Percentiles rank a stretch among this genome's conserved stretches.
phyloP scores from a whole-genome alignment of 1,284 basidiomycete species.

The Laetiporus sulphureus region DNA sequence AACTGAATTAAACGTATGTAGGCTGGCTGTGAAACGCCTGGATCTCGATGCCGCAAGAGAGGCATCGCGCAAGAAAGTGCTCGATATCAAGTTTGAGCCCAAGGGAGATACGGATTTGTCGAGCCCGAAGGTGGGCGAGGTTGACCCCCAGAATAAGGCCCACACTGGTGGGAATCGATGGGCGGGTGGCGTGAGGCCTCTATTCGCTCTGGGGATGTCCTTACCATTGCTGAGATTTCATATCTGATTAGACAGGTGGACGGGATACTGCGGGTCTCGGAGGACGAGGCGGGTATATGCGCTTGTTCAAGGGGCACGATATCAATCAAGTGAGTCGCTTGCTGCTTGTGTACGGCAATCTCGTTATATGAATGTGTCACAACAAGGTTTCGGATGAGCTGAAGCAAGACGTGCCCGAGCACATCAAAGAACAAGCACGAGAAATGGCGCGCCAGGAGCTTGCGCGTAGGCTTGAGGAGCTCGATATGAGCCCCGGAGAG shows the following conservation, averaged over 20 bases:
- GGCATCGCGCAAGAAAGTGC: slow-evolving; percentile 38
- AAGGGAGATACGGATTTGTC: slow-evolving; percentile 37
- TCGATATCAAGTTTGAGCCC: slow-evolving; percentile 53
- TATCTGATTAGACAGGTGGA: slow-evolving; percentile 44
- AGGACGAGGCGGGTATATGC: slow-evolving; percentile 58
- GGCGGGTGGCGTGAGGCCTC: slow-evolving; percentile 52
- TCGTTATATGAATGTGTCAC: background rate
- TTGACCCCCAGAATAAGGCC: slow-evolving; percentile 45
- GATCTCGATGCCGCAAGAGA: slow-evolving; percentile 52
- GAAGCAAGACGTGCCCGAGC: slow-evolving; percentile 53
- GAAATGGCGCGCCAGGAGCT: slow-evolving; percentile 62
- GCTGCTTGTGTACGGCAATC: background rate
- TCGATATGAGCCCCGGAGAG: slow-evolving; percentile 50
- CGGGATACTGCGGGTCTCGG: slow-evolving; percentile 63
- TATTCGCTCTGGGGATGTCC: background rate
- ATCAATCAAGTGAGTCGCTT: slow-evolving; percentile 45
- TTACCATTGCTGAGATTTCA: background rate
- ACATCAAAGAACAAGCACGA: slow-evolving; percentile 52
- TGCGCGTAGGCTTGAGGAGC: slow-evolving; percentile 49
- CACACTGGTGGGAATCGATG: slow-evolving; percentile 56
- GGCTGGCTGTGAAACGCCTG: slow-evolving; percentile 44
- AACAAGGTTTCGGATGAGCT: slow-evolving; percentile 44
- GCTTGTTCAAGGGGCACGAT: slow-evolving; percentile 55
- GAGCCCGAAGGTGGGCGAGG: slow-evolving; percentile 52
- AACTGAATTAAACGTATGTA: slow-evolving; percentile 15